A percentile compares a stretch with the other conserved stretches of the same genome.
Conservation (phyloP, 148 eudicot genomes). For the Rhododendron kiyosumense region DNA sequence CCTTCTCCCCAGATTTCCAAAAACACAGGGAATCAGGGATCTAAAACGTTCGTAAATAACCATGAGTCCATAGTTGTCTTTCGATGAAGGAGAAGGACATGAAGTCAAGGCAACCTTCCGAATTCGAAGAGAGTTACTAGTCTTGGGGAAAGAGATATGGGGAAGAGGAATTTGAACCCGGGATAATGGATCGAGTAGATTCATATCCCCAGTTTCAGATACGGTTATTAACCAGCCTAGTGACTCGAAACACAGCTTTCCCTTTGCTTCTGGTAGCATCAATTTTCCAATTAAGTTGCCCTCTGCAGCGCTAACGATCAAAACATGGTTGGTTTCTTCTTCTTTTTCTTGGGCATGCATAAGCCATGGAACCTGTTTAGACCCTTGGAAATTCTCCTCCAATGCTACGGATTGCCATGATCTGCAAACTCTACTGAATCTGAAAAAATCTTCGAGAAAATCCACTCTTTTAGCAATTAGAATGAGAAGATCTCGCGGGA, state of each 20-base stretch:
- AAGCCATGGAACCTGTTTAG: background rate
- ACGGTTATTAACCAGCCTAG: background rate
- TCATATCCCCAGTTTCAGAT: background rate
- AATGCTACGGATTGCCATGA: no score
- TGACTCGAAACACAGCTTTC: background rate
- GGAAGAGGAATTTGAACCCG: background rate
- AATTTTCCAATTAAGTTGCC: background rate
- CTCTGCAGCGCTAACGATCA: background rate
- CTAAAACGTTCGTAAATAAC: no score
- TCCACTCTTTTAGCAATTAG: background rate
- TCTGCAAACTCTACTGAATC: background rate
- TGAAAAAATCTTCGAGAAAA: background rate
- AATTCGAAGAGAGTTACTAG: no score
- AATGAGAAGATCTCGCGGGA: background rate
- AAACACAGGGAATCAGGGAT: no score
- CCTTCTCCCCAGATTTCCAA: no score
- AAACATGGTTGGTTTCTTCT: no score
- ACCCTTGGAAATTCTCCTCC: background rate
- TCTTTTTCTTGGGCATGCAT: background rate
- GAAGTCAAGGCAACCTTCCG: no score
- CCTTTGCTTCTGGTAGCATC: background rate
- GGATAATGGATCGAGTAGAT: background rate
- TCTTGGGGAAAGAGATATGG: no score
- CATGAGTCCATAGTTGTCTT: no score
- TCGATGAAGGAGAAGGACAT: no score